These are phyloP conservation scores for Mycena venus DNA, from an alignment of 768 basidiomycete genomes.

Conservation along the genomic window DNA sequence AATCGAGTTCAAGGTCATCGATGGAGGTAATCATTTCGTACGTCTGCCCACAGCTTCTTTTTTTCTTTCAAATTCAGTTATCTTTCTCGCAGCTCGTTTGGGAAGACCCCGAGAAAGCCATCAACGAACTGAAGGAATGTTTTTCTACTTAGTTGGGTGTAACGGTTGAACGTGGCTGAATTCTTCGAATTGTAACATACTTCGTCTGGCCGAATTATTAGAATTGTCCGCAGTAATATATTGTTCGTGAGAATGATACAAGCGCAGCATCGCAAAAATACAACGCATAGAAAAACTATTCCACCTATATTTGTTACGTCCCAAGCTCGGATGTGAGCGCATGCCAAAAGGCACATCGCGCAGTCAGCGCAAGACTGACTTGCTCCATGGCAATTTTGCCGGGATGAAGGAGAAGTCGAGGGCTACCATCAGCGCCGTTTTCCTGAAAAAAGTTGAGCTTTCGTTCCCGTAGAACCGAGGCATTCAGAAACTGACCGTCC, in stretches of 20 bases:
- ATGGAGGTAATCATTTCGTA: conserved; percentile 42
- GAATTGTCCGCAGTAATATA: not conserved
- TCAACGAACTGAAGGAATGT: conserved; percentile 27
- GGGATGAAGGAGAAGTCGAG: conserved; percentile 48
- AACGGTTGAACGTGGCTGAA: too few species aligned
- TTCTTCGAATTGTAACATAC: not conserved
- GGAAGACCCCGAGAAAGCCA: conserved; percentile 32
- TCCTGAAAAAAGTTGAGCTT: not conserved
- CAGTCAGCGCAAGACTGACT: conserved; percentile 31
- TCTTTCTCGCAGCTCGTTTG: conserved; percentile 27
- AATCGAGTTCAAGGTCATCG: conserved; percentile 29
- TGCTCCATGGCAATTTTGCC: conserved; percentile 41
- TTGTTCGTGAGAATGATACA: not conserved
- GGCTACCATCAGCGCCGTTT: conserved; percentile 35
- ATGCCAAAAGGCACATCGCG: conserved; percentile 50
- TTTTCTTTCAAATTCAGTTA: not conserved
- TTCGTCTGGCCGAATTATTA: not conserved
- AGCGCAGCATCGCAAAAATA: not conserved
- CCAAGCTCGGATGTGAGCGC: conserved; percentile 31
- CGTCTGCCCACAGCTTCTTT: not conserved
- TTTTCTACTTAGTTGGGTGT: not conserved
- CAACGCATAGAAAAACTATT: not conserved
- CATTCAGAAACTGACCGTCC: conserved; percentile 44
- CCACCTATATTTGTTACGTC: not conserved
- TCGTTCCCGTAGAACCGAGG: not conserved